Evolutionary conservation across 1,284 basidiomycete genomes (phyloP), one percentile per base, ranked within the genome.

Genomic region (Inonotus hispidus): DNA sequence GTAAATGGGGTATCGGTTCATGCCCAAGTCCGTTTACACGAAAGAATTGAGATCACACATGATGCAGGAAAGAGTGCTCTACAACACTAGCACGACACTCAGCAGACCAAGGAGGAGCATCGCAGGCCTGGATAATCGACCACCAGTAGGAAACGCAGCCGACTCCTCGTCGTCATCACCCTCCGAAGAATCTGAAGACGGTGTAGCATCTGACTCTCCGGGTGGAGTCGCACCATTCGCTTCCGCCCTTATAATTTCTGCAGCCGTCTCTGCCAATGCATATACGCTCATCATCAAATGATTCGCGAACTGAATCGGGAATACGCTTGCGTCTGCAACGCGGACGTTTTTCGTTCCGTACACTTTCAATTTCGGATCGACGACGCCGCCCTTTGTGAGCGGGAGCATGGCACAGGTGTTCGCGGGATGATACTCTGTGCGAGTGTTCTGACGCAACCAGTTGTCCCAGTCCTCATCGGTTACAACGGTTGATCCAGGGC

Each of bases 371-470:
- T 81, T 75, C 21, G 82, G 72, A 70, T 84, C 82, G 50, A 90
- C 85, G 52, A 89, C 87, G 65, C 87, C 87, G 52, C 87, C 87
- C 61, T 76, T 70, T 38, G 73, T 73, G 64, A 76, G 72, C 3
- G 87, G 86, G 45, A 88, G 73, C 86, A 88, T 88, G 2, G 84
- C 77, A 65, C 80, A 82, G 21, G 85, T 80, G 63, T 81, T 81
- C 29, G 79, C 75, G 1, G 85, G 85, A 73, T 86, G 84, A 67
- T 71, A 85, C 69, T 78, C 77, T 6, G 77, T 79, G 5, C 72
- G 74, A 60, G 77, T 75, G 16, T 67, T 63, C 23, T 64, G 66
- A n/a, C 61, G 64, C 0, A 84, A 67, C 75, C 78, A 84, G 0
- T 64, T 65, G 32, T 83, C 79, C 70, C 80, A 80, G 23, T 82